Base-by-base conservation (phyloP, 2,329 filamentous ascomycete species). In the Mariannaea sp. region DNA sequence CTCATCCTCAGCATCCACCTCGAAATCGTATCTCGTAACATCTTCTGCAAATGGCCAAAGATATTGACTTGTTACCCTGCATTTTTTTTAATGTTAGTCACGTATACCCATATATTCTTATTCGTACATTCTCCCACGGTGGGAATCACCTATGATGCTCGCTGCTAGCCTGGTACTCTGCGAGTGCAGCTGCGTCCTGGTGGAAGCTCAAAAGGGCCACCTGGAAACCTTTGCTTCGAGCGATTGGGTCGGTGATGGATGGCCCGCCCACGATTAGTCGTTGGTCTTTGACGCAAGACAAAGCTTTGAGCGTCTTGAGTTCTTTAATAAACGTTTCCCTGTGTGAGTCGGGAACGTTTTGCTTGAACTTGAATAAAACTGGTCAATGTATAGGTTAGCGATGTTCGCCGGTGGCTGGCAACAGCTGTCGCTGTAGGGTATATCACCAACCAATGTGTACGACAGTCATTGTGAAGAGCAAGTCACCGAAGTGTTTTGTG, bases 31-130 rank as follows among this genome's bases (percentile, higher is more conserved):
- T 14, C 80, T 70, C 13, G 73, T 72, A 1, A 83, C 65, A 50
- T 82, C 79, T 44, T 83, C 79, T 14, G 76, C 77, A 58, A 73
- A 83, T 0, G 80, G 80, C 66, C 76, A 80, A 7, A 83, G 66
- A 44, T 77, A 78, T 3, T 71, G 75, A 24, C 71, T 75, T 0
- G 80, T 82, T 0, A 82, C 78, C 44, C 80, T 83, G 33, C 2
- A 3, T 5, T 17, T 7, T 2, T 3, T n/a, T 60, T 7, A 63
- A 10, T 3, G 20, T 12, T 2, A 17, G 4, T 7, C 1, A 7
- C 27, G 14, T 5, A 4, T n/a, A 22, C 10, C 7, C 17, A 33
- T 12, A 9, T 6, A 17, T 24, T 8, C 16, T 12, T n/a, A n/a
- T n/a, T n/a, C n/a, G n/a, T n/a, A n/a, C n/a, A n/a, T n/a, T n/a